Evolutionary conservation across 345 rosid genomes (phyloP).

Genomic region (Eucalyptus sideroxylon): DNA sequence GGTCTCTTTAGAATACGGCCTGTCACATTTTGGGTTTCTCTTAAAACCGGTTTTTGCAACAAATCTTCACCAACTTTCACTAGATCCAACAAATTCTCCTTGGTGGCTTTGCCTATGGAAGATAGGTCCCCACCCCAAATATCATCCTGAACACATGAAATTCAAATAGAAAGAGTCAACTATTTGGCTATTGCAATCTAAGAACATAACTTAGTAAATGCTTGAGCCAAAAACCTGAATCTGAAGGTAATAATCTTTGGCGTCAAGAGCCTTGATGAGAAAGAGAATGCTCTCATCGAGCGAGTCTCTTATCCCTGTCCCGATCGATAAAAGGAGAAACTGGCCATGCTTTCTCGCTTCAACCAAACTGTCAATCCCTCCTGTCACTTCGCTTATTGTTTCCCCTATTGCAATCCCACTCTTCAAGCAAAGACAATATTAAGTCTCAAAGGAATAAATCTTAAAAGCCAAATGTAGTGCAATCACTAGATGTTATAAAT

Average conservation of each 20-base stretch:
- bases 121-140: background rate
- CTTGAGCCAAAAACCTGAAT: background rate
- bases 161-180: background rate
- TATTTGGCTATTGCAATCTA: background rate
- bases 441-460: background rate
- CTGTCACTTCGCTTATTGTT: background rate
- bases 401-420: background rate
- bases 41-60: background rate
- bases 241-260: background rate
- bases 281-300: rapidly evolving
- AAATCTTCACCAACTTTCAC: background rate
- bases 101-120: background rate
- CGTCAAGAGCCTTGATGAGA: background rate
- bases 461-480: background rate
- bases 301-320: background rate
- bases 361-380: background rate
- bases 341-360: background rate
- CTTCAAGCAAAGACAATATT: background rate
- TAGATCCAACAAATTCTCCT: background rate
- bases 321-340: background rate
- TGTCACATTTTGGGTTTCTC: background rate
- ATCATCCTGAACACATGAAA: background rate
- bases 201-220: background rate
- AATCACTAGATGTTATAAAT: too few species aligned
- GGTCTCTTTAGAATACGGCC: background rate